Evolutionary conservation across 176 grass and related monocot species (phyloP).

Genomic region (Musa schizocarpa): DNA sequence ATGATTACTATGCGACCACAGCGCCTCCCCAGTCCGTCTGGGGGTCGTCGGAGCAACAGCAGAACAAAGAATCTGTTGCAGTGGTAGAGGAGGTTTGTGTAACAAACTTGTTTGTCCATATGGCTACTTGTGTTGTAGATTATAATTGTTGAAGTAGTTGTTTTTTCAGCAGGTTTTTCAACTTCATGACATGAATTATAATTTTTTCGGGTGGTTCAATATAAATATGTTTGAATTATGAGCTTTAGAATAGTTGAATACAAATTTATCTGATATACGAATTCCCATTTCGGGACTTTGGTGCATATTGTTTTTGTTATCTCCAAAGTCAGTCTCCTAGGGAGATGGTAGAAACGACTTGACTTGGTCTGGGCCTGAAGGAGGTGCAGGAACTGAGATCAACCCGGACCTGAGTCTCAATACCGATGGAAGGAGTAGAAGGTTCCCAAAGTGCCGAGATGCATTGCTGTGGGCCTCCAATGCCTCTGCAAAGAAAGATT

Average conservation of each 20-base stretch:
- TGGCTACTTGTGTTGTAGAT: not conserved
- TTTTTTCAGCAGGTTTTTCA: too few species aligned
- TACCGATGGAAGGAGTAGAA: too few species aligned
- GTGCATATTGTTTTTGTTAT: not conserved
- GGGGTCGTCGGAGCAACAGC: conserved; percentile 13
- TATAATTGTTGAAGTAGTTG: too few species aligned
- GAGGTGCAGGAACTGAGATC: too few species aligned
- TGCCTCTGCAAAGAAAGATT: too few species aligned
- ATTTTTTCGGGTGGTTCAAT: not conserved
- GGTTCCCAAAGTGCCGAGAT: too few species aligned
- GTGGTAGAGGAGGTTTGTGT: not conserved
- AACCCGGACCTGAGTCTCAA: too few species aligned
- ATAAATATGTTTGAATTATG: not conserved
- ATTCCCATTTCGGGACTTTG: not conserved
- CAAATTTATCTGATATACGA: not conserved
- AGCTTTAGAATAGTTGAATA: not conserved
- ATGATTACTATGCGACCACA: conserved; percentile 82
- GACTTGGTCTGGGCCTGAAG: too few species aligned
- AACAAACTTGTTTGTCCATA: not conserved
- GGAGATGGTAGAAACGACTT: too few species aligned
- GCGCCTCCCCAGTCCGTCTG: conserved; percentile 61
- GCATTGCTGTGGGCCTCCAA: too few species aligned
- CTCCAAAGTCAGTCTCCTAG: too few species aligned
- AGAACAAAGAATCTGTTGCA: conserved; percentile 17
- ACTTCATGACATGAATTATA: too few species aligned